Conservation (phyloP, 371 early-diverging fungal species). For the Synchytrium microbalum region DNA sequence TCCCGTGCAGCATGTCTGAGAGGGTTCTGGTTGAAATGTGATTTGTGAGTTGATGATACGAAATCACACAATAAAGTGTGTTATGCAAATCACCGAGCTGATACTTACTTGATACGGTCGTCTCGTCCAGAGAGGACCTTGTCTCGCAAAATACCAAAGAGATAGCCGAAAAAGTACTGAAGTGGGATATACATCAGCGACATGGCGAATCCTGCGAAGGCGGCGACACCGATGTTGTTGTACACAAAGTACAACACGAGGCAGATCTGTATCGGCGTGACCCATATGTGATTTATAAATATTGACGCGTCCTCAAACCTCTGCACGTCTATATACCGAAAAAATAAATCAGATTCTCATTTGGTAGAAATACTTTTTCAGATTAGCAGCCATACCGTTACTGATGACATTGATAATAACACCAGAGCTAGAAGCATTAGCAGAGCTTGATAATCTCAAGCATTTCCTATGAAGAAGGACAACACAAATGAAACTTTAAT, state of each 20-base stretch:
- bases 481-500: too few species aligned
- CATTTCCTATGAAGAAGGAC: too few species aligned
- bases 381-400: slow-evolving; percentile 43
- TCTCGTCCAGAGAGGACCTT: slow-evolving; percentile 28
- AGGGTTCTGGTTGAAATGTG: too few species aligned
- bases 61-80: too few species aligned
- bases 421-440: slow-evolving; percentile 38
- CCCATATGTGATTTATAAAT: slow-evolving; percentile 13
- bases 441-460: slow-evolving; percentile 27
- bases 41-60: too few species aligned
- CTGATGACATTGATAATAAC: slow-evolving; percentile 42
- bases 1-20: slow-evolving; percentile 37
- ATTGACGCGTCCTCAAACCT: background rate
- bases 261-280: slow-evolving; percentile 35
- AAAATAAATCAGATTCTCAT: too few species aligned
- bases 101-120: too few species aligned
- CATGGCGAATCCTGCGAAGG: slow-evolving; percentile 27
- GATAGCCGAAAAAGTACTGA: slow-evolving; percentile 28
- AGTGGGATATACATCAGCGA: slow-evolving; percentile 32
- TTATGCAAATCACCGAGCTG: too few species aligned
- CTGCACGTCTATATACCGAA: too few species aligned
- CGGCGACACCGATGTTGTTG: slow-evolving; percentile 25
- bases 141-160: slow-evolving; percentile 28
- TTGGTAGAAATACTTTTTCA: too few species aligned
- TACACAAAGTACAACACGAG: slow-evolving; percentile 30